Base-by-base conservation (phyloP, 2,329 filamentous ascomycete species). In the Eutypa lata region DNA sequence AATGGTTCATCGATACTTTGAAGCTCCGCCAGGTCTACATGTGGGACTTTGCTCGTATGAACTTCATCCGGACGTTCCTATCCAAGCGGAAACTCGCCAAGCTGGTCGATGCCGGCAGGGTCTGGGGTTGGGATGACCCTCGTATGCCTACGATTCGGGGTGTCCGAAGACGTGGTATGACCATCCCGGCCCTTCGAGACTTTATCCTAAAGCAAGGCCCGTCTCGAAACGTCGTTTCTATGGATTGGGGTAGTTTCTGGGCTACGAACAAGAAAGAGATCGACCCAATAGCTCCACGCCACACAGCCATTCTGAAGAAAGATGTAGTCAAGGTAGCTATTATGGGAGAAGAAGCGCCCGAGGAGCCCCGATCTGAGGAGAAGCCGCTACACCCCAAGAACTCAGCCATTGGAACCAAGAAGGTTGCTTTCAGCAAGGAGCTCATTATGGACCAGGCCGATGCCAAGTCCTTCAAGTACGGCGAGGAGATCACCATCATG, bases 401-500 rank as follows among this genome's bases (percentile, higher is more conserved):
- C 76, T 80, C 87, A 44, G 83, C 86, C 2, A 78, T 97, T 7
- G 93, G 93, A 55, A 86, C 77, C 63, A 97, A 97, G 81, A 89
- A 90, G 74, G 90, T 96, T 5, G 80, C 84, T 24, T 95, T 87
- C 70, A 89, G 88, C 67, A 81, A 82, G 53, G 81, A 86, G 57
- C 78, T 97, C 59, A 76, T 94, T 55, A 76, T 97, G 49, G 93
- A 97, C 68, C 93, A 97, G 73, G 88, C 81, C 45, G 93, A 97
- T 64, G 90, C 88, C 56, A 87, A 87, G 69, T 82, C 81, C 24
- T 95, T 97, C 74, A 88, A 84, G 63, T 80, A 88, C 55, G 86
- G 88, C 66, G 93, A 97, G 76, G 92, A 97, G 72, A 90, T 97
- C 64, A 97, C 93, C 0, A 80, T 97, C 42, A 97, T 97, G 93